Conservation (phyloP, 2,329 filamentous ascomycete genomes). For the Beauveria rudraprayagi region DNA sequence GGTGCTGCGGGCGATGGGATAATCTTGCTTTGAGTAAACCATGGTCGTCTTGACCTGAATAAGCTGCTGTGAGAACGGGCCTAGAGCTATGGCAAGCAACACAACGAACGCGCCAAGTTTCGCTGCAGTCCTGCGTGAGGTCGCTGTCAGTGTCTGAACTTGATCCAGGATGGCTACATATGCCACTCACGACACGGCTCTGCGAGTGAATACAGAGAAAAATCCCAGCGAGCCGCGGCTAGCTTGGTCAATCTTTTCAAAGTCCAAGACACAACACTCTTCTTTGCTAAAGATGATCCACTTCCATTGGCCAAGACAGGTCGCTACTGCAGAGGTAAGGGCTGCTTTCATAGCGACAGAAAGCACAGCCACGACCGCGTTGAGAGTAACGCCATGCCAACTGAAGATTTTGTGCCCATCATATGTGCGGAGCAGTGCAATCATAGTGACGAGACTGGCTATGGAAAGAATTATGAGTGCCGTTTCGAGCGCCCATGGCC, state of each 20-base stretch:
- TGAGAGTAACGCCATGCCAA: constrained; percentile 15
- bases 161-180: not conserved
- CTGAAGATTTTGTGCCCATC: constrained; percentile 8
- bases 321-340: not conserved
- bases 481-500: too few relatives aligned
- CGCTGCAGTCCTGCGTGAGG: not conserved
- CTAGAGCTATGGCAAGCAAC: not conserved
- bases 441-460: too few relatives aligned
- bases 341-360: constrained; percentile 12
- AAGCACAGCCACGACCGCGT: constrained; percentile 15
- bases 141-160: not conserved
- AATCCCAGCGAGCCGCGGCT: constrained; percentile 14
- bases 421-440: not conserved
- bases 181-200: constrained; percentile 9
- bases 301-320: constrained; percentile 17
- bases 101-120: not conserved
- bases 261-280: constrained; percentile 14
- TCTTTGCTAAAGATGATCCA: constrained; percentile 14
- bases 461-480: too few relatives aligned
- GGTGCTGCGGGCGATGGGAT: not conserved
- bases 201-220: constrained; percentile 8
- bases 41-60: not conserved
- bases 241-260: constrained; percentile 15
- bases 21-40: not conserved
- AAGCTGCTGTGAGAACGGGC: not conserved